A percentile compares a stretch with the other conserved stretches of the same genome.
Conservation (phyloP, 1,284 basidiomycete genomes). For the Moesziomyces sp. region DNA sequence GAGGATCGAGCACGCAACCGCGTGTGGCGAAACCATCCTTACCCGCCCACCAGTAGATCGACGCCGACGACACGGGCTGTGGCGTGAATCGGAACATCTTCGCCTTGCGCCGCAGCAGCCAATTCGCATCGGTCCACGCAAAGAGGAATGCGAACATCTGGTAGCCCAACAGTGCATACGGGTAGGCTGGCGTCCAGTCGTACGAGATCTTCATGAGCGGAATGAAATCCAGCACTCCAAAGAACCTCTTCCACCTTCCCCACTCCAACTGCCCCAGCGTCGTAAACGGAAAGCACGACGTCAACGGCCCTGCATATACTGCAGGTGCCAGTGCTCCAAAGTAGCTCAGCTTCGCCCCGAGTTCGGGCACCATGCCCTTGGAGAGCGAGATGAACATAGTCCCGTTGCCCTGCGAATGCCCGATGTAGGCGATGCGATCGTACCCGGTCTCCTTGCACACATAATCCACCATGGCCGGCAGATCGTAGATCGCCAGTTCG, state of each 20-base stretch:
- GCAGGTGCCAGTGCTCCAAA: constrained; percentile 75
- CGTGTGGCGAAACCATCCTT: constrained; percentile 74
- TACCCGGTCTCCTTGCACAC: constrained; percentile 73
- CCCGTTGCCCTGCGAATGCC: constrained; percentile 74
- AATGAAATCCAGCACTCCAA: constrained; percentile 75
- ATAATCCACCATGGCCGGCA: constrained; percentile 74
- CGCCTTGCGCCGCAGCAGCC: constrained; percentile 72
- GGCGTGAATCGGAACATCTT: constrained; percentile 78
- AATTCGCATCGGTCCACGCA: constrained; percentile 76
- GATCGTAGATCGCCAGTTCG: constrained; percentile 74
- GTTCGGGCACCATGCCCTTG: constrained; percentile 73
- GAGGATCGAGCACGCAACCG: constrained; percentile 73
- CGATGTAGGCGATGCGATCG: constrained; percentile 73
- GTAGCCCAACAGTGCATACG: constrained; percentile 67
- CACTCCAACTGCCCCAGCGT: constrained; percentile 69
- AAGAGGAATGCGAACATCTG: constrained; percentile 75
- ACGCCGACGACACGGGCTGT: constrained; percentile 72
- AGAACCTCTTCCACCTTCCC: constrained; percentile 73
- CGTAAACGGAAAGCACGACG: constrained; percentile 73
- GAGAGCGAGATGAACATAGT: constrained; percentile 68
- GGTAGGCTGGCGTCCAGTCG: constrained; percentile 72
- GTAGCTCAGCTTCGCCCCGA: constrained; percentile 72
- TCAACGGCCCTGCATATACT: constrained; percentile 74
- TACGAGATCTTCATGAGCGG: constrained; percentile 75
- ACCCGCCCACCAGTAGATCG: constrained; percentile 75